Percentiles rank a stretch among this genome's conserved stretches.
phyloP scores from a whole-genome alignment of 2,329 filamentous ascomycete species.

The Xylaria sp. region DNA sequence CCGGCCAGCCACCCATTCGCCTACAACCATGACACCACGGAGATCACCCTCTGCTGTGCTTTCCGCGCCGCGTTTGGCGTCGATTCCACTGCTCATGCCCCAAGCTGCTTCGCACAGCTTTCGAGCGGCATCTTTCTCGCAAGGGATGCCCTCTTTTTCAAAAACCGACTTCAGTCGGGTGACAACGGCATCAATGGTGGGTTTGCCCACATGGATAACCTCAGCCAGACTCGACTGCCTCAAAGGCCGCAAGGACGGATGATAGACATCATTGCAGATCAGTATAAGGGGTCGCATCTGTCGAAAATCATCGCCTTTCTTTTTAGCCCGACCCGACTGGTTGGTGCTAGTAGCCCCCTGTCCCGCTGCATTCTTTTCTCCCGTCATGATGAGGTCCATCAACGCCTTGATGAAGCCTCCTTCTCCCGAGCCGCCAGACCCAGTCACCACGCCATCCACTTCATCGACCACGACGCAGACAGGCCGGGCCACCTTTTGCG shows the following conservation, averaged over 20 bases:
- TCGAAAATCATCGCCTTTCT: constrained; percentile 79
- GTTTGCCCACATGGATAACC: constrained; percentile 85
- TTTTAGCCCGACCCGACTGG: constrained; percentile 48
- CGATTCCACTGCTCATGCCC: constrained; percentile 69
- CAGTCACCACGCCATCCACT: constrained; percentile 87
- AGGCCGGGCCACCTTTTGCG: constrained; percentile 71
- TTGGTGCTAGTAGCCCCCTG: constrained; percentile 31
- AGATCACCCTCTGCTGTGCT: constrained; percentile 68
- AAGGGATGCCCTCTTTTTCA: constrained; percentile 79
- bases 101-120: constrained; percentile 78
- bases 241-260: constrained; percentile 77
- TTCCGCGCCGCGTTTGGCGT: constrained; percentile 62
- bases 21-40: constrained; percentile 77
- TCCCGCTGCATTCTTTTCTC: constrained; percentile 67
- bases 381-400: constrained; percentile 80
- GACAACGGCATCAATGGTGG: constrained; percentile 79
- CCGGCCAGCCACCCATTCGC: constrained; percentile 77
- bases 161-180: constrained; percentile 77
- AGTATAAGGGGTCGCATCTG: constrained; percentile 84
- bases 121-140: constrained; percentile 82
- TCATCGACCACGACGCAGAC: constrained; percentile 95
- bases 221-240: constrained; percentile 83
- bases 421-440: constrained; percentile 71
- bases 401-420: constrained; percentile 93
- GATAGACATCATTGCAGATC: constrained; percentile 97